Conservation (phyloP, 495 filamentous ascomycete species). For the Xylona heveae region DNA sequence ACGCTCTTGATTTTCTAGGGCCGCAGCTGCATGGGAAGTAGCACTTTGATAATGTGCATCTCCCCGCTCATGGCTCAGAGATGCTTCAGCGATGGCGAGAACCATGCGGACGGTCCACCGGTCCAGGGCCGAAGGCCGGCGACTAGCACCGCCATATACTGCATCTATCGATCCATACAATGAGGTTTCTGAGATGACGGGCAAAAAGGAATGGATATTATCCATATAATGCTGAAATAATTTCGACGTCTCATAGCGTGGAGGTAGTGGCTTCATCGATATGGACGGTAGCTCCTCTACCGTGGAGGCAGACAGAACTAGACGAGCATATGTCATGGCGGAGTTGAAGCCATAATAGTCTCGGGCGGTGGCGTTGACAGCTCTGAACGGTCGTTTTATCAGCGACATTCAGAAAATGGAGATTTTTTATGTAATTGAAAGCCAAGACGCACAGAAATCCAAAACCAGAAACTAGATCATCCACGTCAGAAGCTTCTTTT, state of each 20-base stretch:
- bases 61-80: slow-evolving; percentile 42
- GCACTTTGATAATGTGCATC: slow-evolving; percentile 44
- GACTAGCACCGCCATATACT: slow-evolving; percentile 43
- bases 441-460: slow-evolving; percentile 15
- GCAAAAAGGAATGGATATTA: slow-evolving; percentile 57
- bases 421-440: not conserved
- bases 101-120: slow-evolving; percentile 79
- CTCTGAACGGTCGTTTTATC: slow-evolving; percentile 25
- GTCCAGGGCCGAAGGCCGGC: slow-evolving; percentile 46
- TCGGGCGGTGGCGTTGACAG: slow-evolving; percentile 76
- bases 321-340: slow-evolving; percentile 67
- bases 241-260: slow-evolving; percentile 36
- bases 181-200: slow-evolving; percentile 52
- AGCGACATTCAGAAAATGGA: not conserved
- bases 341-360: slow-evolving; percentile 76
- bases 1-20: slow-evolving; percentile 51
- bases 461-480: slow-evolving; percentile 22
- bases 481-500: slow-evolving; percentile 19
- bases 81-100: slow-evolving; percentile 54
- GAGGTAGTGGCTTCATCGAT: slow-evolving; percentile 36
- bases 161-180: slow-evolving; percentile 59
- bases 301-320: slow-evolving; percentile 53
- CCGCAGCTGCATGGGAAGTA: slow-evolving; percentile 41
- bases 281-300: slow-evolving; percentile 39
- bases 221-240: slow-evolving; percentile 67